Conservation (phyloP, 2,329 filamentous ascomycete genomes). For the Aspergillus quadrilineatus region DNA sequence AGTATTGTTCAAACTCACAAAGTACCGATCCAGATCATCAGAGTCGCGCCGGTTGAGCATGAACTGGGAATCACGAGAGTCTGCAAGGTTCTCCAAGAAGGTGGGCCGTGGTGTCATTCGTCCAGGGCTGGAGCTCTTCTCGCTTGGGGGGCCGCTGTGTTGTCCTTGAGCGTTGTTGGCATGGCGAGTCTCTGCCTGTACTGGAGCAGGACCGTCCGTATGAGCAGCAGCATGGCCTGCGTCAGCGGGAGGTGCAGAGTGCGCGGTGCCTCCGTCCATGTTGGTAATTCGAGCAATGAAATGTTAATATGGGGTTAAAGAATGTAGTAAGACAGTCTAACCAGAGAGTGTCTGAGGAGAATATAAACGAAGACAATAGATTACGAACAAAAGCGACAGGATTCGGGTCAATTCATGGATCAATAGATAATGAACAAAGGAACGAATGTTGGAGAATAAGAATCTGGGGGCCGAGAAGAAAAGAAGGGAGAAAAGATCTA, state of each 20-base stretch:
- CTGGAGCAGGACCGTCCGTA: slow-evolving; percentile 21
- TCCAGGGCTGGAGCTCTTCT: slow-evolving; percentile 24
- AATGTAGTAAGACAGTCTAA: slow-evolving; percentile 12
- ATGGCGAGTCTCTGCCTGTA: slow-evolving; percentile 20
- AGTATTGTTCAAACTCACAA: slow-evolving; percentile 41
- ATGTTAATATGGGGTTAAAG: background rate
- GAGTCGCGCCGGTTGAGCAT: slow-evolving; percentile 29
- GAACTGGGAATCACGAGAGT: slow-evolving; percentile 33
- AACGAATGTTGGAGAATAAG: background rate
- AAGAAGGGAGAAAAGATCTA: background rate
- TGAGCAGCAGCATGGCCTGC: slow-evolving; percentile 12
- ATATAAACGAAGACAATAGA: background rate
- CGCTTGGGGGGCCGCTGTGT: slow-evolving; percentile 12
- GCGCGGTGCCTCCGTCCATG: slow-evolving; percentile 5
- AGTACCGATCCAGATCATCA: slow-evolving; percentile 61
- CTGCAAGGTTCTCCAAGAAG: slow-evolving; percentile 34
- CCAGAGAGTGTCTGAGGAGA: slow-evolving; percentile 7
- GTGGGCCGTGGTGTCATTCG: slow-evolving; percentile 34
- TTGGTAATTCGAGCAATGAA: background rate
- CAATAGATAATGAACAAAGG: background rate
- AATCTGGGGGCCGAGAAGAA: slow-evolving; percentile 5
- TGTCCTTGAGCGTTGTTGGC: slow-evolving; percentile 6
- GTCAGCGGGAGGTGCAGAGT: slow-evolving; percentile 12
- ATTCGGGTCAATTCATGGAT: slow-evolving; percentile 7
- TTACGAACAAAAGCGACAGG: background rate